Evolutionary conservation across 495 filamentous ascomycete species (phyloP), one percentile per base, ranked within the genome.

Genomic region (Entonaema liquescens): DNA sequence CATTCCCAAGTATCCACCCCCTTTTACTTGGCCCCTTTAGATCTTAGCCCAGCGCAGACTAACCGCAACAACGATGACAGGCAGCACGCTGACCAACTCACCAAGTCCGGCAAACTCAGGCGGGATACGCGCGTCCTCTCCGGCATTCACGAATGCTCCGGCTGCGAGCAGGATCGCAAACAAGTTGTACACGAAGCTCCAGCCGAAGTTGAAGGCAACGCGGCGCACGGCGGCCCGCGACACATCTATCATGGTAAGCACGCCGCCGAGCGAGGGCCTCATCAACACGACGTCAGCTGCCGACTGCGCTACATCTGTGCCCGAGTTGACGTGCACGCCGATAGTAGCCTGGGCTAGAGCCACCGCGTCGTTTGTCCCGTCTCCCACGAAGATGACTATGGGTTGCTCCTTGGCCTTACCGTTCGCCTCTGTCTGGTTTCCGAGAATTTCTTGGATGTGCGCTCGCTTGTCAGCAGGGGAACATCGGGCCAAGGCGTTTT

Each of bases 281-380:
- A 91, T 82, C 36, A 95, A 84, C 0, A 93, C 87, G 1, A 89
- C 87, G 73, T 94, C 90, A 0, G 92, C 90, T 9, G 90, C 91
- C 17, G 82, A 85, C 63, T 86, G 77, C 8, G 92, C 89, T 3
- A 93, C 82, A 50, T 93, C 90, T 0, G 83, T 88, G 31, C 86
- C 86, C 9, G 59, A 66, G 74, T 86, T 86, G 67, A 92, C 85
- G 70, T 92, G 90, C 3, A 93, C 78, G 54, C 92, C 92, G 65
- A 95, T 87, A 26, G 86, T 87, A n/a, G 92, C 90, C 70, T 87
- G 84, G 2, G 90, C 86, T 5, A 95, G 83, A 2, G 92, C 92
- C 12, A 89, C 81, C 0, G 92, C 91, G 74, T 94, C 92, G 77
- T 95, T 95, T 3, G 90, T 92, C 7, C 92, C 92, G 72, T 95